Evolutionary conservation across 2,329 filamentous ascomycete genomes (phyloP).

Genomic region (Verticillium alfalfae): DNA sequence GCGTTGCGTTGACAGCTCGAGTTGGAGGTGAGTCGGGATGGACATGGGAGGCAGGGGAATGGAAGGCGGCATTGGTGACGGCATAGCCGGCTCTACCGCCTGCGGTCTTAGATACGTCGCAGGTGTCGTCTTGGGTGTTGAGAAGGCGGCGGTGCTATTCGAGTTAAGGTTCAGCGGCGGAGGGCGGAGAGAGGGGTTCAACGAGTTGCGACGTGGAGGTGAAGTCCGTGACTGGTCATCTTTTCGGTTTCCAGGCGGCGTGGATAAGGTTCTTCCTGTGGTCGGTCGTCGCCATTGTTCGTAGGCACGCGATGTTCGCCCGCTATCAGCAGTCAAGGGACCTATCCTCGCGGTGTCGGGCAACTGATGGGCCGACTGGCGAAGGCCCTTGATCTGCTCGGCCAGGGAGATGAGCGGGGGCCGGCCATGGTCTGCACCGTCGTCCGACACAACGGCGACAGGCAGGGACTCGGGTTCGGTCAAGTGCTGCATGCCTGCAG

Average conservation of each 20-base stretch:
- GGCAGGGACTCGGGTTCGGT: constrained; percentile 55
- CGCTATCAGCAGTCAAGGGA: constrained; percentile 15
- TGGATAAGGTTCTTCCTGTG: constrained; percentile 42
- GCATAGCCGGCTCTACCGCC: constrained; percentile 22
- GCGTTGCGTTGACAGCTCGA: constrained; percentile 56
- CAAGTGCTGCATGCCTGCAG: constrained; percentile 53
- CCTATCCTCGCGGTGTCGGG: constrained; percentile 17
- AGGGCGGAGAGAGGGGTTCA: constrained; percentile 37
- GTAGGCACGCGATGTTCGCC: constrained; percentile 14
- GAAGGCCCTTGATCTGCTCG: constrained; percentile 22
- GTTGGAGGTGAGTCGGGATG: constrained; percentile 58
- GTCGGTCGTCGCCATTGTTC: constrained; percentile 25
- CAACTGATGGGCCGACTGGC: constrained; percentile 20
- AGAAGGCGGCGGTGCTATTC: constrained; percentile 3
- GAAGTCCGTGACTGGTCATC: constrained; percentile 22
- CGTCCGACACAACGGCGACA: constrained; percentile 33
- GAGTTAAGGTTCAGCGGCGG: constrained; percentile 8
- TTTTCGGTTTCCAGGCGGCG: constrained; percentile 41
- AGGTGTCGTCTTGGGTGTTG: constrained; percentile 9
- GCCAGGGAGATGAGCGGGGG: constrained; percentile 22
- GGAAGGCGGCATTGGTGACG: constrained; percentile 45
- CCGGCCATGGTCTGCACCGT: constrained; percentile 25
- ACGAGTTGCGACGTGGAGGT: constrained; percentile 43
- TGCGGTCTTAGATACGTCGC: constrained; percentile 7
- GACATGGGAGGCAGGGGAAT: constrained; percentile 64